These are phyloP conservation scores for Cryptosporidium meleagridis DNA, from an alignment of 169 alveolate species.

Conservation along the genomic window DNA sequence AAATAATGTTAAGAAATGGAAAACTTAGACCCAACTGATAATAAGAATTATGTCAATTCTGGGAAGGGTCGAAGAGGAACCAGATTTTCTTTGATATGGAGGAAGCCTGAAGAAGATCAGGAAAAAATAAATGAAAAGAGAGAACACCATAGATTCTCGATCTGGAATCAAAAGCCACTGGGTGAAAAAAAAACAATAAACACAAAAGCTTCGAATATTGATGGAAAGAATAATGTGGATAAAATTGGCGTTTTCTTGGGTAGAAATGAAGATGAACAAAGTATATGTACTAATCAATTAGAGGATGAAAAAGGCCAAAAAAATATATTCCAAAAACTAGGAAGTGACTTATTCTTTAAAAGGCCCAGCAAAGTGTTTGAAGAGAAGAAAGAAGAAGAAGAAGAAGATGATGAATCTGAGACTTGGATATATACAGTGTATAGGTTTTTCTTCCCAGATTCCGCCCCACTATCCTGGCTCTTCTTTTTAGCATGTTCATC, in stretches of 20 bases:
- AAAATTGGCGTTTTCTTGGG: constrained; percentile 38
- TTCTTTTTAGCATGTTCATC: constrained; percentile 31
- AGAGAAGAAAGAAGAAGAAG: constrained; percentile 69
- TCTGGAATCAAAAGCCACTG: constrained; percentile 12
- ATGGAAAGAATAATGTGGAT: constrained; percentile 19
- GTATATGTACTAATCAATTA: neutral
- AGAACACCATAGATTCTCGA: constrained; percentile 38
- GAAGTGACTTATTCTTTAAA: constrained; percentile 60
- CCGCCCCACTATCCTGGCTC: constrained; percentile 45
- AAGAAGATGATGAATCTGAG: constrained; percentile 65
- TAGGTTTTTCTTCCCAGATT: constrained; percentile 65
- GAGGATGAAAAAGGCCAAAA: constrained; percentile 44
- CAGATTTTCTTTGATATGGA: constrained; percentile 53
- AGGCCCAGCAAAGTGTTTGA: constrained; percentile 72
- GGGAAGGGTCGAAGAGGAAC: constrained; percentile 31
- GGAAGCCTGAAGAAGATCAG: constrained; percentile 31
- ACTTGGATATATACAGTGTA: constrained; percentile 10
- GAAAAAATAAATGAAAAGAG: constrained; percentile 3
- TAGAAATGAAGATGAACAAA: constrained; percentile 38
- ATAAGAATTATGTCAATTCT: neutral
- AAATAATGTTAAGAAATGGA: constrained; percentile 12
- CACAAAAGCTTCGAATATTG: constrained; percentile 3
- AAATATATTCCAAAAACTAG: constrained; percentile 47
- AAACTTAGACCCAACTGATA: neutral
- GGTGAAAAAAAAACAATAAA: constrained; percentile 9